Evolutionary conservation across 1,284 basidiomycete species (phyloP), one percentile per base, ranked within the genome.

Genomic region (Leccinum griseonigrum): DNA sequence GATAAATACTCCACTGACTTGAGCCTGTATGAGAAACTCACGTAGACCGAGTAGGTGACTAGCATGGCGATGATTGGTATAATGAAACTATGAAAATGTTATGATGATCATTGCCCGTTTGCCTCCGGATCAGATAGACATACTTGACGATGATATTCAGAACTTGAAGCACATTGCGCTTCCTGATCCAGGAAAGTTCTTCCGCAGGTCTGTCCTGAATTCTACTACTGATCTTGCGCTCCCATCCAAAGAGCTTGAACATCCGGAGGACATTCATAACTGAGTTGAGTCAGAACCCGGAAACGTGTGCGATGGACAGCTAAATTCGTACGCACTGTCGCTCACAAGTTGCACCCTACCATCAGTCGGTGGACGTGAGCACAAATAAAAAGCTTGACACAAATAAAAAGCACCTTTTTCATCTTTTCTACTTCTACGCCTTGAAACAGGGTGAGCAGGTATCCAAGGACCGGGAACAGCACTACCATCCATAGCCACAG

Each of bases 241-340:
- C 86, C 86, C 86, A 88, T 9, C 83, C 88, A 66, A 91, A 90
- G 66, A 90, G 80, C 74, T 90, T 90, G 73, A 87, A 77, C 80
- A 87, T 86, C 29, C 85, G 76, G n/a, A 85, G 64, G 7, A 83
- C 76, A 64, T 75, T 64, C 68, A 68, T 70, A 10, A 58, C 61
- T 65, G 40, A 84, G 40, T 85, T 2, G 8, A 34, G 38, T 66
- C 34, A 66, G 57, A 22, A 29, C 14, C 14, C 34, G 14, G 36
- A 22, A 18, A 31, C 16, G 16, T n/a, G 4, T 32, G 18, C 10
- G 13, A 43, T 11, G 38, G 60, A 36, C 6, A 16, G 22, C 18
- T 56, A 13, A 13, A 50, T 31, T n/a, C 7, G 7, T 40, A 60
- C 67, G 48, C 40, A 68, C 66, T 60, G 50, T 68, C 67, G 14